Base-by-base conservation (phyloP, 1,284 basidiomycete genomes). In the Phlebopus sp. region DNA sequence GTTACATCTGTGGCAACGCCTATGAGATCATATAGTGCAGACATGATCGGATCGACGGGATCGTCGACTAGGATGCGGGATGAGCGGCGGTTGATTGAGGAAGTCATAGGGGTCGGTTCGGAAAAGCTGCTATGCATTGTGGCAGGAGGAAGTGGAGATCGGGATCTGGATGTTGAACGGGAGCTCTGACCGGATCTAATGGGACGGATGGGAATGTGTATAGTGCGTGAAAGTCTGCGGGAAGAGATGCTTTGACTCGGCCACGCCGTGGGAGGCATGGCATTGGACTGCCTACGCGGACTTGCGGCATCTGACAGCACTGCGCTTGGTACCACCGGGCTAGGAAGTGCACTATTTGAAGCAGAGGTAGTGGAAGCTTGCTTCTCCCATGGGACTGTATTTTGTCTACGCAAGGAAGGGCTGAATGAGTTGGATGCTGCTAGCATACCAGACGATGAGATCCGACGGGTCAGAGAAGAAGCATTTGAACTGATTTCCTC, bases 161-260 rank as follows among this genome's bases (percentile, higher is more conserved):
- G 84, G 2, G 96, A 98, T 31, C 96, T 87, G 42, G 95, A 98
- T 1, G 91, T 94, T 2, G 93, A 96, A 23, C 96, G 86, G n/a
- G 96, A 98, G 61, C 85, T 94, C 50, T 87, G 83, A 25, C 79
- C 82, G 47, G 87, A 92, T 55, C 74, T 82, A 37, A 80, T 76
- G 14, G 81, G 77, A 37, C 82, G 82, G 43, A 79, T 71, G 49
- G 84, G 81, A 49, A 91, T 84, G 64, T 89, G 89, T 53, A 91
- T 84, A 6, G 84, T 84, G 47, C 90, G 85, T 17, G 90, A 91
- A 42, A 91, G 74, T 17, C 89, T 78, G 53, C 88, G 85, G 49
- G 82, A 85, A 48, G 78, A 71, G 42, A 81, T 64, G 46, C 74
- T 76, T 37, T 79, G 76, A 18, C 73, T 69, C 5, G 73, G 69